These are phyloP conservation scores for Phytophthora ohioensis DNA, from an alignment of 352 stramenopile species.

Conservation along the genomic window DNA sequence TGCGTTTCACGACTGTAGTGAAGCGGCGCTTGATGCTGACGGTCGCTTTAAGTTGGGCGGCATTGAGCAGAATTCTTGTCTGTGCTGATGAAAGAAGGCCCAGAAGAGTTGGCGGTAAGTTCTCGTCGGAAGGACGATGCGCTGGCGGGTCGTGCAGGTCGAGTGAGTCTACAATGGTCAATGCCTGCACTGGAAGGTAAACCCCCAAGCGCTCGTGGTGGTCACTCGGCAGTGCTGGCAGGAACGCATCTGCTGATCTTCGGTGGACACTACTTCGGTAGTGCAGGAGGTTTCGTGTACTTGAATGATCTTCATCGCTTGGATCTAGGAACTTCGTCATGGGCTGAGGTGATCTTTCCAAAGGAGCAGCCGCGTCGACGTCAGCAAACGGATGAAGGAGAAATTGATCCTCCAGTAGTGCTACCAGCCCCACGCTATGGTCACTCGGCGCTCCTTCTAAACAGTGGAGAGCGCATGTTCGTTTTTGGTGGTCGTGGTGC, in stretches of 20 bases:
- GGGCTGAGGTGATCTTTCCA: constrained; percentile 69
- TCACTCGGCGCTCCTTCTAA: constrained; percentile 85
- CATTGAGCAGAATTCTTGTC: neutral
- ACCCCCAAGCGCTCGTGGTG: constrained; percentile 64
- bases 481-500: constrained; percentile 75
- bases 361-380: constrained; percentile 31
- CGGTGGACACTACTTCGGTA: constrained; percentile 90
- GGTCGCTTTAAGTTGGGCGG: constrained; percentile 9
- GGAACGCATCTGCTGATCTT: constrained; percentile 90
- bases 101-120: constrained; percentile 27
- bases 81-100: constrained; percentile 31
- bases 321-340: constrained; percentile 84
- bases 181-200: constrained; percentile 62
- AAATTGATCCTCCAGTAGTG: constrained; percentile 42
- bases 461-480: constrained; percentile 72
- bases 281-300: constrained; percentile 87
- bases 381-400: constrained; percentile 32
- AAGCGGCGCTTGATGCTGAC: constrained; percentile 21
- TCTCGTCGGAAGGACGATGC: constrained; percentile 33
- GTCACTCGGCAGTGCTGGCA: constrained; percentile 75
- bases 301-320: constrained; percentile 91
- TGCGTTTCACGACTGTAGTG: constrained; percentile 1
- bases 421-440: constrained; percentile 83
- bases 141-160: constrained; percentile 39
- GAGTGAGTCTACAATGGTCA: constrained; percentile 72